Evolutionary conservation across 1,139 yeast genomes (phyloP), one percentile per base, ranked within the genome.

Genomic region (Sugiyamaella pinicola): DNA sequence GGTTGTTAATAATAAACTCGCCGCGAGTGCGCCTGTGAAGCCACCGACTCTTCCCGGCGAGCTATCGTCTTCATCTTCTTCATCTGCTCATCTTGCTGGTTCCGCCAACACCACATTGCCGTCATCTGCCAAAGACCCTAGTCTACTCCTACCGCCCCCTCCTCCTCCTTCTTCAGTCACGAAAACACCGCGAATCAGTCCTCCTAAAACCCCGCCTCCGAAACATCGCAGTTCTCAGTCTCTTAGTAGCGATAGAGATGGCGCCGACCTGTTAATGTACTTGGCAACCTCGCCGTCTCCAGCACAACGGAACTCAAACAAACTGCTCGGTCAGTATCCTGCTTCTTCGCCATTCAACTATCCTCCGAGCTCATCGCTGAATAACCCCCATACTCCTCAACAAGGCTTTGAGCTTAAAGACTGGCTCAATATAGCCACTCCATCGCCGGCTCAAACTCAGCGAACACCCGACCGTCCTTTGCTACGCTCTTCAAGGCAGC

Each of bases 221-320:
- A 48, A 51, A 48, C 53, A 46, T 22, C 46, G 53, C 15, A 55
- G 48, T 13, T 52, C 39, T 12, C 58, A 77, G 53, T 26, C 43
- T 8, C 26, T 46, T 12, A 47, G 34, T 40, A 47, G 40, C 22
- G 83, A 80, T 55, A 87, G 84, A 51, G 90, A 85, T 67, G 96
- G 96, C 4, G 96, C 95, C 0, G 95, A 86, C 66, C 72, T 88
- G 57, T 75, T 88, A 57, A 80, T 88, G 82, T 88, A 81, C 67
- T 75, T 88, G 62, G 95, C 96, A 2, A 86, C 95, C 3, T 86
- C 95, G 2, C 96, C 96, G 0, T 85, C 93, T 0, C 89, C 91
- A 0, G 84, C 85, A 1, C 52, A 48, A 21, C 58, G 49, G 53
- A 43, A 44, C 39, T 47, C 59, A n/a, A 51, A 47, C n/a, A 41